These are phyloP conservation scores for Aspergillus taichungensis DNA, from an alignment of 495 filamentous ascomycete genomes.

Conservation along the genomic window DNA sequence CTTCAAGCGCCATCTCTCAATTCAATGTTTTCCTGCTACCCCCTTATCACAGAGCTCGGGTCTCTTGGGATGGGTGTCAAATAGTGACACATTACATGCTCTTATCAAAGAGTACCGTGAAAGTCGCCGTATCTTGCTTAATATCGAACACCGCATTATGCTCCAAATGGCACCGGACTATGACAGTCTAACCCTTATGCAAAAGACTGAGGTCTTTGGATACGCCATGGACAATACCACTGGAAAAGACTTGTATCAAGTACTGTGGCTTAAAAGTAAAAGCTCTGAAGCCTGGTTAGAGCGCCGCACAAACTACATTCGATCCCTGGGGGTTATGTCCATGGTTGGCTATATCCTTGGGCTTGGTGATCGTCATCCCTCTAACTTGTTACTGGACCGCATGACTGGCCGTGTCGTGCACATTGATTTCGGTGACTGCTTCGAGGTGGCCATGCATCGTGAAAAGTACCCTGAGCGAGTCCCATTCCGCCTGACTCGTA, in stretches of 20 bases:
- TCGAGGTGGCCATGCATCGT: constrained; percentile 98
- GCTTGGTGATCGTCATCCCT: constrained; percentile 91
- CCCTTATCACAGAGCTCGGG: constrained; percentile 94
- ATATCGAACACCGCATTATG: constrained; percentile 99
- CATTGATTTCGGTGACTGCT: constrained; percentile 98
- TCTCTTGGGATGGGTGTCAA: constrained; percentile 89
- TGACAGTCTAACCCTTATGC: constrained; percentile 96
- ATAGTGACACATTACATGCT: constrained; percentile 93
- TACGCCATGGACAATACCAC: constrained; percentile 99
- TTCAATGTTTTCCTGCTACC: constrained; percentile 89
- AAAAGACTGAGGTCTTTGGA: constrained; percentile 98
- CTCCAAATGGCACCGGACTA: constrained; percentile 99
- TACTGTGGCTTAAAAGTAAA: constrained; percentile 97
- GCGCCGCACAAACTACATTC: constrained; percentile 92
- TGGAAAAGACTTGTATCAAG: constrained; percentile 94
- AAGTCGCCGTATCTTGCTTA: constrained; percentile 90
- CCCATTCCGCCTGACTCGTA: constrained; percentile 95
- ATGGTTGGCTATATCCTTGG: constrained; percentile 99
- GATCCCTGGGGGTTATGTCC: constrained; percentile 97
- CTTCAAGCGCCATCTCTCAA: constrained; percentile 92
- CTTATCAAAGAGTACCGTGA: constrained; percentile 96
- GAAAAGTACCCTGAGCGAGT: constrained; percentile 98
- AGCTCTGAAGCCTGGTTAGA: constrained; percentile 97
- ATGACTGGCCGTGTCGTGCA: constrained; percentile 94
- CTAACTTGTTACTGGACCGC: constrained; percentile 92